These are phyloP conservation scores for Aphanomyces stellatus DNA, from an alignment of 352 stramenopile species.

Conservation along the genomic window DNA sequence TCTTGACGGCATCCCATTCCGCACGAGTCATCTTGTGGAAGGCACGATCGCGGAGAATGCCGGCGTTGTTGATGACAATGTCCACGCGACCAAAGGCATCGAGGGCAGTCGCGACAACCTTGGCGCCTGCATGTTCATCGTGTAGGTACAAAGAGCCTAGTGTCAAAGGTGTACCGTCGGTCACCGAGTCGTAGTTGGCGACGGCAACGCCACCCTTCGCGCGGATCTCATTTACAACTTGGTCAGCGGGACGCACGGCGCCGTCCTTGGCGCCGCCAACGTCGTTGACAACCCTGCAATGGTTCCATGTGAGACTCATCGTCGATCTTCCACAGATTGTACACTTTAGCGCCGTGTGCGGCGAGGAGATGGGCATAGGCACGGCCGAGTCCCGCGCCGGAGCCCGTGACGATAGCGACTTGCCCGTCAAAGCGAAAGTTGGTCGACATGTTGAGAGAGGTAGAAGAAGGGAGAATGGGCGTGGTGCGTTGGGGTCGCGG, in stretches of 20 bases:
- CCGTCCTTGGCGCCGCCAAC: slow-evolving; percentile 23
- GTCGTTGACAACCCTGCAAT: slow-evolving; percentile 68
- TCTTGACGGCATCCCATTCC: slow-evolving; percentile 80
- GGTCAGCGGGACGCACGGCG: slow-evolving; percentile 42
- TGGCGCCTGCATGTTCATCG: slow-evolving; percentile 30
- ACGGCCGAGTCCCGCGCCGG: slow-evolving; percentile 61
- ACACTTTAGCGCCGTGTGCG: slow-evolving; percentile 74
- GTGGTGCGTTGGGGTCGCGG: too few relatives aligned
- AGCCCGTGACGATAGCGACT: slow-evolving; percentile 73
- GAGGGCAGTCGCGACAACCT: slow-evolving; percentile 70
- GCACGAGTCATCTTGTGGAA: slow-evolving; percentile 87
- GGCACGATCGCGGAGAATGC: slow-evolving; percentile 86
- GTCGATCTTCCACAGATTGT: slow-evolving; percentile 25
- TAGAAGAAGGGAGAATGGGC: too few relatives aligned
- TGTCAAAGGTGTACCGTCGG: slow-evolving; percentile 25
- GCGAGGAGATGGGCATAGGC: slow-evolving; percentile 67
- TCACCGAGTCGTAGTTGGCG: slow-evolving; percentile 78
- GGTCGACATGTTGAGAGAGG: slow-evolving; percentile 27
- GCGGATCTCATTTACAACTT: slow-evolving; percentile 72
- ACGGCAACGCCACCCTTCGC: slow-evolving; percentile 59
- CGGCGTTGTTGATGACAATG: slow-evolving; percentile 91
- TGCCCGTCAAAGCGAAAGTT: slow-evolving; percentile 61
- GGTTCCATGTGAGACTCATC: too few relatives aligned
- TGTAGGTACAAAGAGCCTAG: not conserved
- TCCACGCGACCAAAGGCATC: slow-evolving; percentile 61